Evolutionary conservation across 441 rosid species (phyloP), one percentile per base, ranked within the genome.

Genomic region (Lepidium campestre): DNA sequence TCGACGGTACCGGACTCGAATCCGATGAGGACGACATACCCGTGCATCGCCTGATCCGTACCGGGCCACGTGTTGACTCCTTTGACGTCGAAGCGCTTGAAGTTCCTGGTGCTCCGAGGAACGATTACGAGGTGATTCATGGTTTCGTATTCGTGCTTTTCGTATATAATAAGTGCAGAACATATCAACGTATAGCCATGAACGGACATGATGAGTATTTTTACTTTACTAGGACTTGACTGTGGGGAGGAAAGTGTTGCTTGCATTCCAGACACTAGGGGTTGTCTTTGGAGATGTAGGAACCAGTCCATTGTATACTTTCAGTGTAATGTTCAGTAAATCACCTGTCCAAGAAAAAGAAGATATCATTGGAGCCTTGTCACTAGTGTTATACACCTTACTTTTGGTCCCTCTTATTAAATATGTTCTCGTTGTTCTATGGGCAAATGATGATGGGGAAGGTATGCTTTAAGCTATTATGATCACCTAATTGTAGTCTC

Each of bases 391-490:
- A 15, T 94, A 91, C 75, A 89, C 96, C 27, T 81, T 91, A 76
- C 83, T 94, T 72, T 80, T 94, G 85, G 82, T 91, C 57, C 92
- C 99, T 59, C 78, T 91, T 22, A 73, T 93, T 48, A 93, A 93
- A 74, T 93, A 93, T 79, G 93, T 89, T 64, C 86, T 93, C 61
- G 86, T 93, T 62, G 97, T 91, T 72, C 93, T 93, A 40, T 91
- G 96, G 96, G 99, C 96, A 46, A 93, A 93, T 73, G 97, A 93
- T 63, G 96, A 93, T 47, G 99, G 99, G 40, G 99, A 93, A 93
- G 97, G 97, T 93, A 78, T 40, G 46, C 9, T 37, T 42, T 15
- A 60, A 22, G 22, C 57, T 75, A 49, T 60, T 60, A 7, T 22
- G 15, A 23, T 44, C 57, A 57, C 35, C 44, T 36, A 48, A 35